Evolutionary conservation across 1,284 basidiomycete species (phyloP).

Genomic region (Ganoderma lucidum): DNA sequence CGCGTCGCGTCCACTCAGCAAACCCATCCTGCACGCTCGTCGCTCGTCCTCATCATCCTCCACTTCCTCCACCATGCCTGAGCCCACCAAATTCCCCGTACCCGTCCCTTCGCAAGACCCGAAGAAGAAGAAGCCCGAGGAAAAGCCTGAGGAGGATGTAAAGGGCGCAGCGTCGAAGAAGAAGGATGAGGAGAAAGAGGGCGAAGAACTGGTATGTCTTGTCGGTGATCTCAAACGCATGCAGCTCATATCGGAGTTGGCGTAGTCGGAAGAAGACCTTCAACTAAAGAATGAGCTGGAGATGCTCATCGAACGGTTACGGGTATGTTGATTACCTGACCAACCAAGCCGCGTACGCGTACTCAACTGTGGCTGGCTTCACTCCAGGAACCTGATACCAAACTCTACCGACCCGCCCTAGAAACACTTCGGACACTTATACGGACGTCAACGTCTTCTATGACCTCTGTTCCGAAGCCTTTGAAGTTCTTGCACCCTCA

Average conservation of each 20-base stretch:
- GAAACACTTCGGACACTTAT: conserved; percentile 96
- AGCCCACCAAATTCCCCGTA: conserved; percentile 62
- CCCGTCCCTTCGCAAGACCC: conserved; percentile 76
- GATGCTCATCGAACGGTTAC: conserved; percentile 95
- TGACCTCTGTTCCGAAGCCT: conserved; percentile 99
- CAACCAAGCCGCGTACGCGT: conserved; percentile 19
- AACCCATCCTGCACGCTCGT: conserved; percentile 16
- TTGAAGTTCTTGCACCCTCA: conserved; percentile 98
- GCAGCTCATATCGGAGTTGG: conserved; percentile 10
- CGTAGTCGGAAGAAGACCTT: conserved; percentile 92
- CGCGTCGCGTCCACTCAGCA: conserved; percentile 33
- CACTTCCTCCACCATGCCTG: conserved; percentile 52
- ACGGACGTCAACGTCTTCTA: conserved; percentile 96
- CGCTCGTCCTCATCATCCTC: conserved; percentile 19
- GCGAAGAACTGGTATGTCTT: conserved; percentile 82
- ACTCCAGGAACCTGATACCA: conserved; percentile 84
- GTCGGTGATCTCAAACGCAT: not conserved
- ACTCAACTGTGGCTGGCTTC: conserved; percentile 11
- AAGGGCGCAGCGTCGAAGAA: conserved; percentile 47
- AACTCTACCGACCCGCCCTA: conserved; percentile 89
- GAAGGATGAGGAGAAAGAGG: conserved; percentile 66
- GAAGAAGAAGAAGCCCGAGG: conserved; percentile 68
- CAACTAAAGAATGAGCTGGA: conserved; percentile 96
- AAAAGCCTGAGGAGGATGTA: conserved; percentile 50
- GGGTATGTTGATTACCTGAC: conserved; percentile 56